Conservation (phyloP, 768 basidiomycete species). For the Strobilomyces confusus region DNA sequence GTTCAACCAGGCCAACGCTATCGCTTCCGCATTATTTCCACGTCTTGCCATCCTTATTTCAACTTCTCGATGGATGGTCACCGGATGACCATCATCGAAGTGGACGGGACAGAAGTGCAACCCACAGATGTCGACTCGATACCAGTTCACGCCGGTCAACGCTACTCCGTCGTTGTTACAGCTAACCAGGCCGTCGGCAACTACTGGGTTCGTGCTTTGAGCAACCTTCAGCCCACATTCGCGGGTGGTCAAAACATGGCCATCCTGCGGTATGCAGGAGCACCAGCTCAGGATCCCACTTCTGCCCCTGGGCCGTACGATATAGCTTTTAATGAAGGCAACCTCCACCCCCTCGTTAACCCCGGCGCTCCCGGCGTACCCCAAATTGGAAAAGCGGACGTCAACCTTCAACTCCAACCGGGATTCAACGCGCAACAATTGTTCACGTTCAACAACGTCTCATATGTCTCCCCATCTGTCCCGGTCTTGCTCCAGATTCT, state of each 20-base stretch:
- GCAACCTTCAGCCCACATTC: conserved; percentile 19
- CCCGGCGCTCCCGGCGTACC: conserved; percentile 39
- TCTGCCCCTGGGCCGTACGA: conserved; percentile 31
- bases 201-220: conserved; percentile 1
- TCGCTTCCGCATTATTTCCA: conserved; percentile 1
- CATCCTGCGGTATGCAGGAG: conserved; percentile 49
- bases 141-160: background rate
- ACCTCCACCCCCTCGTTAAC: conserved; percentile 35
- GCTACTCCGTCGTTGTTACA: conserved; percentile 1
- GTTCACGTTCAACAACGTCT: conserved; percentile 24
- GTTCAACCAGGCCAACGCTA: background rate
- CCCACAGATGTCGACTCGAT: conserved; percentile 2
- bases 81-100: conserved; percentile 6
- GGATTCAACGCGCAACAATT: background rate
- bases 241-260: conserved; percentile 42
- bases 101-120: background rate
- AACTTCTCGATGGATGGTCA: conserved; percentile 6
- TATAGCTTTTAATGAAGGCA: conserved; percentile 35
- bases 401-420: conserved; percentile 26
- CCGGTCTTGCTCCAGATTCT: conserved; percentile 34
- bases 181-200: background rate
- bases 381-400: conserved; percentile 37
- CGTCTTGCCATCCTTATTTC: background rate
- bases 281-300: conserved; percentile 40
- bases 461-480: conserved; percentile 37